Evolutionary conservation across 306 rosid species (phyloP).

Genomic region (Cucumis cinereus): DNA sequence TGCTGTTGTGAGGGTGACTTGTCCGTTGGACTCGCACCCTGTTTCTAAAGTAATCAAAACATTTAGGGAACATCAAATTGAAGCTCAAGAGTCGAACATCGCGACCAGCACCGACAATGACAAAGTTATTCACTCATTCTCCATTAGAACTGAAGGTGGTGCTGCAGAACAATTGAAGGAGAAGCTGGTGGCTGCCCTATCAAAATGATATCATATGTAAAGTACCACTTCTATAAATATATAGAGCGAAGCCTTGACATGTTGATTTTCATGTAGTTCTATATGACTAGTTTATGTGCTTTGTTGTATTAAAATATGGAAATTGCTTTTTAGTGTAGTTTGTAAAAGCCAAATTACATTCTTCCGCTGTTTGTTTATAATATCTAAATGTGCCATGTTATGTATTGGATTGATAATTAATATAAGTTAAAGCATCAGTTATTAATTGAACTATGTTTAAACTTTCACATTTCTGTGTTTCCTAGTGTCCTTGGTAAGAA

Average conservation of each 20-base stretch:
- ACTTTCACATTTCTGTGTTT: not conserved
- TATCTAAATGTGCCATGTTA: not conserved
- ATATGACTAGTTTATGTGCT: not conserved
- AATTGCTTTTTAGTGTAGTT: not conserved
- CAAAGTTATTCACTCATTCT: slow-evolving; percentile 58
- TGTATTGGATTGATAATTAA: not conserved
- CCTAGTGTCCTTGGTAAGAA: not conserved
- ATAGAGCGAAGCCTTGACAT: not conserved
- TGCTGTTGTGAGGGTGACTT: slow-evolving; percentile 59
- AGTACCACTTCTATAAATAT: not conserved
- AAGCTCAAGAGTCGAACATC: slow-evolving; percentile 46
- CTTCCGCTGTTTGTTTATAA: not conserved
- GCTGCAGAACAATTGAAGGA: slow-evolving; percentile 64
- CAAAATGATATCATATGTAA: slow-evolving; percentile 21
- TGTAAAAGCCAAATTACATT: not conserved
- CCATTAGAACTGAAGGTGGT: slow-evolving; percentile 51
- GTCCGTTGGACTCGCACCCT: slow-evolving; percentile 66
- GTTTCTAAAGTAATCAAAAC: slow-evolving; percentile 52
- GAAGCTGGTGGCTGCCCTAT: slow-evolving; percentile 55
- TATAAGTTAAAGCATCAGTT: not conserved
- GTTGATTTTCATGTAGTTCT: not conserved
- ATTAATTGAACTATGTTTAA: not conserved
- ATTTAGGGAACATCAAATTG: slow-evolving; percentile 54
- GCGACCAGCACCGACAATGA: slow-evolving; percentile 28
- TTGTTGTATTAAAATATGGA: not conserved